These are phyloP conservation scores for Vitis hybrid DNA, from an alignment of 177 flowering plant species.

Conservation along the genomic window DNA sequence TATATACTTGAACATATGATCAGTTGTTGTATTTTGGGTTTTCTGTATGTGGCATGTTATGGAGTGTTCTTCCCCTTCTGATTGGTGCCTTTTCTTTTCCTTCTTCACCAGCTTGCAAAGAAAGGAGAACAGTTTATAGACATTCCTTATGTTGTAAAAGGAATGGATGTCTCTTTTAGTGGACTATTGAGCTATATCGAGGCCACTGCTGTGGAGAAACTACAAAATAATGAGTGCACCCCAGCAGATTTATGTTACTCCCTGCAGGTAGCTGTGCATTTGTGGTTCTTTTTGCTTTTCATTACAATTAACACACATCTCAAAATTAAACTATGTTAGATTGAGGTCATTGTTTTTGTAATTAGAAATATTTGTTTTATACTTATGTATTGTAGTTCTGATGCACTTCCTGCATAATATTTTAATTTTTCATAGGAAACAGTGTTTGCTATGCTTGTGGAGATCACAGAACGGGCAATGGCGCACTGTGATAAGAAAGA, in stretches of 20 bases:
- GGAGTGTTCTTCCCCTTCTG: neutral
- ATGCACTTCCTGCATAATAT: neutral
- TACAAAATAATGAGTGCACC: slow-evolving; percentile 81
- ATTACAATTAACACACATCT: neutral
- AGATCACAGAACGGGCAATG: slow-evolving; percentile 93
- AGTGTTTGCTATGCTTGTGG: slow-evolving; percentile 90
- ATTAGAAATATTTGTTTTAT: neutral
- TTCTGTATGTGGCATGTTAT: too few relatives aligned
- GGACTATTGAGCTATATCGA: slow-evolving; percentile 86
- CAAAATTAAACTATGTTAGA: too few relatives aligned
- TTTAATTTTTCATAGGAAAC: slow-evolving; percentile 56
- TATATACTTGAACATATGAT: too few relatives aligned
- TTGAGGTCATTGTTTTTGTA: neutral
- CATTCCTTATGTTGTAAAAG: slow-evolving; percentile 88
- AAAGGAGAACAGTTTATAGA: slow-evolving; percentile 79
- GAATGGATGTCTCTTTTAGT: slow-evolving; percentile 95
- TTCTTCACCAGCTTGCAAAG: slow-evolving; percentile 67
- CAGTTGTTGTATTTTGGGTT: too few relatives aligned
- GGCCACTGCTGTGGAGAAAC: slow-evolving; percentile 80
- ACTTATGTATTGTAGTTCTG: neutral
- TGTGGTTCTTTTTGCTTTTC: neutral
- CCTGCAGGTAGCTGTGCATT: slow-evolving; percentile 46
- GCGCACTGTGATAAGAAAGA: slow-evolving; percentile 92
- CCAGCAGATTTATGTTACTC: slow-evolving; percentile 94
- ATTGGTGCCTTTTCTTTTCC: neutral